Evolutionary conservation across 2,329 filamentous ascomycete species (phyloP).

Genomic region (Chaetomium olivaceum): DNA sequence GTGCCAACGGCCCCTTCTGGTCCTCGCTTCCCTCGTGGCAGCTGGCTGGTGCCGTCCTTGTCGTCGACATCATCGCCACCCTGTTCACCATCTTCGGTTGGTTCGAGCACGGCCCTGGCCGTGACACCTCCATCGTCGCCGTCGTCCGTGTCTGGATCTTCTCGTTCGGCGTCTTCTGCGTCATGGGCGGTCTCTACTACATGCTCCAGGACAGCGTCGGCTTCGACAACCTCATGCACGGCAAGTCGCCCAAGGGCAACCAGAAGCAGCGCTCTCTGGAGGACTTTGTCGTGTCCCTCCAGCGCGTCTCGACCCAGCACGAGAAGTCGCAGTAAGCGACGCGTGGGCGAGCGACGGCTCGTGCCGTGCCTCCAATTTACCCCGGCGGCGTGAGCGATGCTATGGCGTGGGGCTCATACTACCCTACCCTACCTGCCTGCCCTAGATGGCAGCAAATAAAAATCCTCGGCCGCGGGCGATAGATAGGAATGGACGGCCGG

Average conservation of each 20-base stretch:
- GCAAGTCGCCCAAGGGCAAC: conserved; percentile 78
- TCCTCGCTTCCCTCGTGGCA: conserved; percentile 87
- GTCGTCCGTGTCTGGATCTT: conserved; percentile 90
- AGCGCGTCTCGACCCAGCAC: conserved; percentile 88
- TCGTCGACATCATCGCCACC: conserved; percentile 82
- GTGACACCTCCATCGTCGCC: conserved; percentile 72
- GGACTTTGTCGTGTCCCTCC: conserved; percentile 87
- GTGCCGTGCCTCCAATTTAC: background rate
- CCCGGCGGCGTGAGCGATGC: conserved; percentile 6
- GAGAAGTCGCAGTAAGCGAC: conserved; percentile 73
- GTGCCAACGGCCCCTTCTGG: conserved; percentile 91
- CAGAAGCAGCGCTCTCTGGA: conserved; percentile 82
- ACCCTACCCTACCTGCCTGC: conserved; percentile 6
- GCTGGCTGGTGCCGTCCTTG: conserved; percentile 71
- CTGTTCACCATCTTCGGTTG: conserved; percentile 84
- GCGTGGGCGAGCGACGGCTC: background rate
- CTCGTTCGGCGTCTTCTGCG: conserved; percentile 77
- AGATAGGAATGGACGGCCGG: conserved; percentile 23
- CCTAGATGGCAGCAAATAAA: conserved; percentile 14
- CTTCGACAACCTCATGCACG: conserved; percentile 93
- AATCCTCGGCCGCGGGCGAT: conserved; percentile 8
- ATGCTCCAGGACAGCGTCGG: conserved; percentile 76
- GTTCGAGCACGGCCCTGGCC: conserved; percentile 59
- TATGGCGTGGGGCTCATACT: conserved; percentile 9
- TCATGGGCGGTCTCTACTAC: conserved; percentile 66